phyloP scores from a whole-genome alignment of 2,329 filamentous ascomycete genomes.

The Exophiala phaeomuriformis region DNA sequence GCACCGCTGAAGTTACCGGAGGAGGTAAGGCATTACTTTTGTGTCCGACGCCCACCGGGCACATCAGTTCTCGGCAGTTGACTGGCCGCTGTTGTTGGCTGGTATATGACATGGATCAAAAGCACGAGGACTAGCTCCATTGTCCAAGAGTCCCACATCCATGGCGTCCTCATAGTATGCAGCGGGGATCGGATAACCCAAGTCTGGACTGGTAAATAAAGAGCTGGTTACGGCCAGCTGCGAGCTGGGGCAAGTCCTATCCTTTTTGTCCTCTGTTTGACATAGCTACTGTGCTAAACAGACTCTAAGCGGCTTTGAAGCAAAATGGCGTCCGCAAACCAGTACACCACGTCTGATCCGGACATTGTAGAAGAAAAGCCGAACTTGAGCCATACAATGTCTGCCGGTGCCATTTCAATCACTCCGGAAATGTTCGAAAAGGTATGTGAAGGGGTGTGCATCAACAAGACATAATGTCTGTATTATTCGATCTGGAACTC shows the following conservation, averaged over 20 bases:
- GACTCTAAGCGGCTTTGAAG: background rate
- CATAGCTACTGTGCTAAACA: background rate
- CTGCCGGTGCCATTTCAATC: slow-evolving; percentile 21
- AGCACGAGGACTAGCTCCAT: background rate
- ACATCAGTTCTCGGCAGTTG: slow-evolving; percentile 8
- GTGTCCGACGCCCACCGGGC: slow-evolving; percentile 11
- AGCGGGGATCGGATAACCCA: background rate
- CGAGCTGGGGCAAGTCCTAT: background rate
- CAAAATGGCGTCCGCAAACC: slow-evolving; percentile 12
- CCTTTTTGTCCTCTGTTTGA: background rate
- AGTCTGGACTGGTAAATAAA: background rate
- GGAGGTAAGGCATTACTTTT: slow-evolving; percentile 3
- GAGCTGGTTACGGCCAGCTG: background rate
- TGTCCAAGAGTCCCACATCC: slow-evolving; percentile 8
- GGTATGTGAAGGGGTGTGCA: slow-evolving; percentile 3
- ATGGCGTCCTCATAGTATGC: background rate
- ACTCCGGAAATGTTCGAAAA: slow-evolving; percentile 25
- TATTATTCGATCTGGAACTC: background rate
- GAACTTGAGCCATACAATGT: slow-evolving; percentile 16
- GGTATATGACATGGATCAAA: background rate
- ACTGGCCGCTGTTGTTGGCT: background rate
- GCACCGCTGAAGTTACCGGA: no score
- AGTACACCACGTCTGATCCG: slow-evolving; percentile 12
- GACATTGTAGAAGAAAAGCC: slow-evolving; percentile 19
- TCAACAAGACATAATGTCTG: background rate